Evolutionary conservation across 164 flowering plant genomes (phyloP).

Genomic region (Chimonanthus salicifolius): DNA sequence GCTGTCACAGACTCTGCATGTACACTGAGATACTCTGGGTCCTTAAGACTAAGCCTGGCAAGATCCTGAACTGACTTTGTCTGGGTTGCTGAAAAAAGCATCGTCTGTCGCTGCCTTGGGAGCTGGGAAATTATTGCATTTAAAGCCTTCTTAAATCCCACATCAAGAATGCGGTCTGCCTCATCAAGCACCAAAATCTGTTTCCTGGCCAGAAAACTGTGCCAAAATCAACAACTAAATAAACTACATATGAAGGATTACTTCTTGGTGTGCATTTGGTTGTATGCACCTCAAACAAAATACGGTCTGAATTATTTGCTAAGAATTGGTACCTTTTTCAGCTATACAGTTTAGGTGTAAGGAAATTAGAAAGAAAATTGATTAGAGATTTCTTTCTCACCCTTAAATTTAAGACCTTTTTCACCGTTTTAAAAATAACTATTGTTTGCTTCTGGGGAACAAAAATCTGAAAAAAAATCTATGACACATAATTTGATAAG

Average conservation of each 20-base stretch:
- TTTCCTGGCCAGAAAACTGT: slow-evolving; percentile 35
- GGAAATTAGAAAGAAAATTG: neutral
- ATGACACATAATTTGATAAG: neutral
- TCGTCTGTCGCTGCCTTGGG: slow-evolving; percentile 76
- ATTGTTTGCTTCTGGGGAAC: neutral
- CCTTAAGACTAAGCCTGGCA: slow-evolving; percentile 91
- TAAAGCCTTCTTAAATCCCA: slow-evolving; percentile 55
- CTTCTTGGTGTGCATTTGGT: neutral
- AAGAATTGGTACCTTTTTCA: neutral
- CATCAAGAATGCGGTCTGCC: slow-evolving; percentile 95
- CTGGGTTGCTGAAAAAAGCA: slow-evolving; percentile 95
- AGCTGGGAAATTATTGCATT: slow-evolving; percentile 87
- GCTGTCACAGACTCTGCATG: slow-evolving; percentile 80
- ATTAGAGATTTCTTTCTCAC: neutral
- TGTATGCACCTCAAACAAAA: neutral
- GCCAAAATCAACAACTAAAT: slow-evolving; percentile 27
- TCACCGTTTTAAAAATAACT: neutral
- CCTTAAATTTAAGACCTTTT: neutral
- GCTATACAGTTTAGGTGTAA: neutral
- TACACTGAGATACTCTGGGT: slow-evolving; percentile 90
- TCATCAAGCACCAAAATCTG: slow-evolving; percentile 97
- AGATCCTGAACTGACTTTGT: slow-evolving; percentile 93
- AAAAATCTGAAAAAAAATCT: too few species aligned
- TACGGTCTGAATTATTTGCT: neutral
- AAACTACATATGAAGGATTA: neutral